These are phyloP conservation scores for Sergeia podlipaevii DNA, from an alignment of 208 protist genomes.

Conservation along the genomic window DNA sequence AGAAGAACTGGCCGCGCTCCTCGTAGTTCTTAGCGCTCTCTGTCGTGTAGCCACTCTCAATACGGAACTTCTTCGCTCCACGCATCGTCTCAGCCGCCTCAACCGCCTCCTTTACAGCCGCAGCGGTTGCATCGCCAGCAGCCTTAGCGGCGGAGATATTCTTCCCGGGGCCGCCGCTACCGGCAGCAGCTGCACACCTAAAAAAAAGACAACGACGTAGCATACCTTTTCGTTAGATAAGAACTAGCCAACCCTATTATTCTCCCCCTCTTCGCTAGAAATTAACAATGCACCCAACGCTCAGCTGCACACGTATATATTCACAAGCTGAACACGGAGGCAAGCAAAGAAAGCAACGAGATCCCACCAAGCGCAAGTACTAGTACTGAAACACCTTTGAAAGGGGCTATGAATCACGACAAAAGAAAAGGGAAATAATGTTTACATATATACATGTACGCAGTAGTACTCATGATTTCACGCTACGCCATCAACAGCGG, in stretches of 20 bases:
- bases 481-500: too few species aligned
- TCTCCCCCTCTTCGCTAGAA: constrained; percentile 1
- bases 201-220: constrained; percentile 29
- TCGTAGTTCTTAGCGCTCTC: constrained; percentile 60
- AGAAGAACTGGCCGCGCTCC: constrained; percentile 83
- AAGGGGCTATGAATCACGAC: too few species aligned
- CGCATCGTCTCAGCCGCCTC: constrained; percentile 6
- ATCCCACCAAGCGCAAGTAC: too few species aligned
- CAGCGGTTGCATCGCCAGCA: not conserved
- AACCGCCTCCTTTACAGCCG: too few species aligned
- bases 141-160: not conserved
- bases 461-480: too few species aligned
- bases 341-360: too few species aligned
- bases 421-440: too few species aligned
- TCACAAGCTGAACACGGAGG: too few species aligned
- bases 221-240: constrained; percentile 11
- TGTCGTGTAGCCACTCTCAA: constrained; percentile 55
- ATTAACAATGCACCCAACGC: too few species aligned
- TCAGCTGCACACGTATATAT: too few species aligned
- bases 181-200: constrained; percentile 16
- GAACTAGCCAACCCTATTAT: constrained; percentile 1
- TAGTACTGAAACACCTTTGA: too few species aligned
- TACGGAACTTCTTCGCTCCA: constrained; percentile 44
- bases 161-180: constrained; percentile 4
- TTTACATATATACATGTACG: too few species aligned